These are phyloP conservation scores for Phaeosphaeriaceae sp. DNA, from an alignment of 2,329 filamentous ascomycete genomes.

Conservation along the genomic window DNA sequence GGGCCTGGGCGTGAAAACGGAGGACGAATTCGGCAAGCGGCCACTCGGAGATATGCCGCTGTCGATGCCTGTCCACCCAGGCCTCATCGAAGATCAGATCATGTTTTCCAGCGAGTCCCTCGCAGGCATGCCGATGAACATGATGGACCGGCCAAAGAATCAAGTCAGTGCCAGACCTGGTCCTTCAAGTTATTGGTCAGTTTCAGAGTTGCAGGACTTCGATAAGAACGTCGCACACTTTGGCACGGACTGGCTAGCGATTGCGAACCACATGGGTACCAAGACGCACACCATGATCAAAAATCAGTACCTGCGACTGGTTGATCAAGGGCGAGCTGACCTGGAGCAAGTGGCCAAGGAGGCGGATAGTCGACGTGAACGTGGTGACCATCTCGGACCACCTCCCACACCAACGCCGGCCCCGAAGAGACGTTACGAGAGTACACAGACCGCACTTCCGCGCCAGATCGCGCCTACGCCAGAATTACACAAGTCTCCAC, in stretches of 20 bases:
- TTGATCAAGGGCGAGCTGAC: conserved; percentile 53
- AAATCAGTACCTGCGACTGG: conserved; percentile 58
- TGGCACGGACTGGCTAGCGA: conserved; percentile 78
- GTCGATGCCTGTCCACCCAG: conserved; percentile 32
- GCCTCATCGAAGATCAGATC: conserved; percentile 36
- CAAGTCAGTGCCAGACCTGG: conserved; percentile 58
- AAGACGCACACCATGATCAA: conserved; percentile 84
- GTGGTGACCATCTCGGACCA: conserved; percentile 56
- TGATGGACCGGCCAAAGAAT: conserved; percentile 45
- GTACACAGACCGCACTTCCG: conserved; percentile 45
- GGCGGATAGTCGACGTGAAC: conserved; percentile 50
- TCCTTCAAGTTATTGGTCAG: conserved; percentile 86
- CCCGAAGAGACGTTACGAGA: conserved; percentile 56
- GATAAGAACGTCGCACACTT: conserved; percentile 74
- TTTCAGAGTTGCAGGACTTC: conserved; percentile 81
- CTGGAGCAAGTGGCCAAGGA: conserved; percentile 51
- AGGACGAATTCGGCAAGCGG: conserved; percentile 41
- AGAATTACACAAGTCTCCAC: conserved; percentile 51
- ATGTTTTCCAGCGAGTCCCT: conserved; percentile 27
- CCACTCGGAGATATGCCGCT: conserved; percentile 37
- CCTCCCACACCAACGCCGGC: conserved; percentile 58
- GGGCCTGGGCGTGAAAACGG: conserved; percentile 38
- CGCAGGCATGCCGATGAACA: conserved; percentile 27
- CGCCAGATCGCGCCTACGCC: conserved; percentile 55
- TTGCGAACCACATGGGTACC: conserved; percentile 80